Base-by-base conservation (phyloP, 257 asterid genomes). In the Henckelia pumila region DNA sequence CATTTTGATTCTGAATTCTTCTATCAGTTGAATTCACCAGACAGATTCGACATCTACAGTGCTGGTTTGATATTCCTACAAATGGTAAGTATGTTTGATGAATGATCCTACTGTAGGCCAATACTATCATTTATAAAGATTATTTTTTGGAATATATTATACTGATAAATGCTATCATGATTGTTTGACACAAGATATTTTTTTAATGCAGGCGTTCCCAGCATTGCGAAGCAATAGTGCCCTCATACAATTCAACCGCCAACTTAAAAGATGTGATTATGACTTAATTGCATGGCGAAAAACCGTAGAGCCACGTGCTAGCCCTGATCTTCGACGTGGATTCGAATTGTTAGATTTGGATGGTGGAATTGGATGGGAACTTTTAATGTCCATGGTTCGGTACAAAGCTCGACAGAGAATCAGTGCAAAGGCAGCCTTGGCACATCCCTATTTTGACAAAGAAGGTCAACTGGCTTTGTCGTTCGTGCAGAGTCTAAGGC, bases 311-410 rank as follows among this genome's bases (percentile, higher is more conserved):
- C 85, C 95, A 7, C 96, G 96, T 17, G 97, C 93, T 17, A 77
- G 86, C 72, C 78, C 89, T 22, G 97, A 94, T 0, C 81, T 94
- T 28, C 72, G 96, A 7, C 88, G 85, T 26, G 96, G 99, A 37
- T 94, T 94, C 47, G 97, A 94, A 72, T 25, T 88, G 74, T 71
- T 94, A 56, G 97, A 94, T 73, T 72, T 94, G 77, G 96, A 91
- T 73, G 91, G 82, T 55, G 99, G 99, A 10, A 79, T 79, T 20
- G 99, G 97, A 11, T 94, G 99, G 99, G 96, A 91, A 70, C 96
- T 91, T 62, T 57, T 94, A 53, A 81, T 85, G 56, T 91, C 99
- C 65, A 88, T 91, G 96, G 92, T 91, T 49, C 95, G 97, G 3
- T 91, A 84, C 61, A 88, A 85, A 73, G 97, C 97, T 14, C 91